Evolutionary conservation across 2,329 filamentous ascomycete species (phyloP).

Genomic region (Dothistroma pini): DNA sequence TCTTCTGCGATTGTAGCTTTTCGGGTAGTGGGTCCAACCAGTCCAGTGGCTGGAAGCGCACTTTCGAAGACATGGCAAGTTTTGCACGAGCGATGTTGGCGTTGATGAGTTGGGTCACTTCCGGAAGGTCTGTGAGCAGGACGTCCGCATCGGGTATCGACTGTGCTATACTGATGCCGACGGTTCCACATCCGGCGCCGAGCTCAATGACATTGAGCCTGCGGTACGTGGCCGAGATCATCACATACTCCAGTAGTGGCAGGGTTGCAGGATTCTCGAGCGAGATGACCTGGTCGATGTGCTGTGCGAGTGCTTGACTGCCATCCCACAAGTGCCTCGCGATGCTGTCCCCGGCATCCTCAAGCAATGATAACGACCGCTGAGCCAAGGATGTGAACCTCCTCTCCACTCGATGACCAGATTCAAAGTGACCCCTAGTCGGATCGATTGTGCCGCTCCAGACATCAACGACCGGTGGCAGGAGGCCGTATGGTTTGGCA

Average conservation of each 20-base stretch:
- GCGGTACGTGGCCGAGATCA: slow-evolving; percentile 39
- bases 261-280: slow-evolving; percentile 30
- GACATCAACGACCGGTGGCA: slow-evolving; percentile 51
- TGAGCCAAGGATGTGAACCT: slow-evolving; percentile 46
- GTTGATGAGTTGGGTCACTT: slow-evolving; percentile 58
- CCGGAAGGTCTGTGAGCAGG: slow-evolving; percentile 62
- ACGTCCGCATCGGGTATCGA: slow-evolving; percentile 51
- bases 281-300: slow-evolving; percentile 46
- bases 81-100: slow-evolving; percentile 51
- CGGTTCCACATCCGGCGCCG: slow-evolving; percentile 65
- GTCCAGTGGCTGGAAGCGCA: slow-evolving; percentile 55
- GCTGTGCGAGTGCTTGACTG: slow-evolving; percentile 55
- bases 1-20: slow-evolving; percentile 36
- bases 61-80: slow-evolving; percentile 41
- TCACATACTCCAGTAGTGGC: slow-evolving; percentile 37
- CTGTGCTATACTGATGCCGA: slow-evolving; percentile 60
- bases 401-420: slow-evolving; percentile 54
- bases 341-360: slow-evolving; percentile 70
- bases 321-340: slow-evolving; percentile 69
- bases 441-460: slow-evolving; percentile 51
- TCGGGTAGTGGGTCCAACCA: slow-evolving; percentile 56
- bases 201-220: slow-evolving; percentile 58
- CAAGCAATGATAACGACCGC: slow-evolving; percentile 53
- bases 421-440: slow-evolving; percentile 38
- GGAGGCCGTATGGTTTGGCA: slow-evolving; percentile 30